Evolutionary conservation across 75 land plant species (phyloP), one percentile per base, ranked within the genome.

Genomic region (Selaginella moellendorffii): DNA sequence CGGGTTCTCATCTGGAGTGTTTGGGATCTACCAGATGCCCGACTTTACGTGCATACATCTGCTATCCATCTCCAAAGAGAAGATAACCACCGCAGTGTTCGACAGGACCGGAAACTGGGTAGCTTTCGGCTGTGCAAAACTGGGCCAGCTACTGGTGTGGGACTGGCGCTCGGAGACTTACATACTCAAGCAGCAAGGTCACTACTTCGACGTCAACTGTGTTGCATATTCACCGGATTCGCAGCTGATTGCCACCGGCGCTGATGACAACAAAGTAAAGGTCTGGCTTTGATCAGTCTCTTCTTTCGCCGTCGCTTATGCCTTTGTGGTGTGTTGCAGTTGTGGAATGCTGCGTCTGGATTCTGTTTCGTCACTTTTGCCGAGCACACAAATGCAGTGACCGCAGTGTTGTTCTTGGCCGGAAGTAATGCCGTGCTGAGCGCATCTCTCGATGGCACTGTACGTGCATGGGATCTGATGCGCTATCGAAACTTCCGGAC

Each of bases 201-300:
- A 93, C 67, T 88, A 85, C 51, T 93, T 88, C 76, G 98, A 93
- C 77, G 96, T 93, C 25, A 93, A 93, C 73, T 81, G 81, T 60
- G 63, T 93, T 54, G 86, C 90, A 1, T 93, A 80, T 69, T 93
- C 98, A 5, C 89, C 96, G 2, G 98, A 88, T 64, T 85, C 98
- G 0, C 98, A 88, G 72, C 69, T 85, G 14, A 63, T 93, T 71
- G 98, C 98, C 8, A 93, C 87, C 24, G 98, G 98, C 25, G 90
- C 98, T 23, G 96, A 93, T 76, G 98, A 93, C 69, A 93, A 93
- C 71, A 93, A 93, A 71, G 70, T 93, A 54, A 93, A 93, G 95
- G 97, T 88, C 31, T 36, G 22, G n/a, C n/a, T 68, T 28, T 12
- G 53, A 21, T 56, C 8, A 21, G n/a, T 56, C 59, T 9, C 14